phyloP scores from a whole-genome alignment of 805 yeast species.

The Myxozyma kluyveri region DNA sequence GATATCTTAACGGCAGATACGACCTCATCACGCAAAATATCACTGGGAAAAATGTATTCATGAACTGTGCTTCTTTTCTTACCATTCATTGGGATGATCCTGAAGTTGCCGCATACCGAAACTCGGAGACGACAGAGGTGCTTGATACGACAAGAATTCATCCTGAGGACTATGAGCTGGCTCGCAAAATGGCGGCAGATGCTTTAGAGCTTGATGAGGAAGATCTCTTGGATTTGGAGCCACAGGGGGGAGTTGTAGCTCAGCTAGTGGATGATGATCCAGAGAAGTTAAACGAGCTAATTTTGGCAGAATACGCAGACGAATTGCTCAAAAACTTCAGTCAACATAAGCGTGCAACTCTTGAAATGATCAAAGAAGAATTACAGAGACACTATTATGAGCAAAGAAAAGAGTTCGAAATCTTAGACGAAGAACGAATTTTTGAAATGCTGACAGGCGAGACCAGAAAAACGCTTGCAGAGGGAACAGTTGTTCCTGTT shows the following conservation, averaged over 20 bases:
- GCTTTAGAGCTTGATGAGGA: slow-evolving; percentile 96
- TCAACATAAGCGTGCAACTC: slow-evolving; percentile 71
- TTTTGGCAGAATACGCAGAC: slow-evolving; percentile 86
- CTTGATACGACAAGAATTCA: slow-evolving; percentile 95
- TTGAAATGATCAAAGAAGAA: slow-evolving; percentile 82
- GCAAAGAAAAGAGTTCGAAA: slow-evolving; percentile 67
- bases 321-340: slow-evolving; percentile 64
- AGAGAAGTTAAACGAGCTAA: slow-evolving; percentile 75
- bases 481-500: slow-evolving; percentile 74
- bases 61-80: slow-evolving; percentile 89
- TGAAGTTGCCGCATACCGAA: slow-evolving; percentile 53
- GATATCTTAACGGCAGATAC: slow-evolving; percentile 63
- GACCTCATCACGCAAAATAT: slow-evolving; percentile 80
- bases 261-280: slow-evolving; percentile 70
- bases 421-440: slow-evolving; percentile 64
- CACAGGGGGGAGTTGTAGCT: slow-evolving; percentile 76
- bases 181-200: slow-evolving; percentile 96
- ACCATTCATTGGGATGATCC: slow-evolving; percentile 62
- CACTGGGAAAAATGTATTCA: slow-evolving; percentile 74
- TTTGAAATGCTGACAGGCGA: slow-evolving; percentile 92
- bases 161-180: slow-evolving; percentile 95
- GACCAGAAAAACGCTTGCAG: slow-evolving; percentile 60
- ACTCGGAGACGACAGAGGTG: slow-evolving; percentile 52
- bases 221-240: slow-evolving; percentile 74
- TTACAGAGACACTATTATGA: slow-evolving; percentile 85